These are phyloP conservation scores for Kwoniella sp. DNA, from an alignment of 768 basidiomycete species.

Conservation along the genomic window DNA sequence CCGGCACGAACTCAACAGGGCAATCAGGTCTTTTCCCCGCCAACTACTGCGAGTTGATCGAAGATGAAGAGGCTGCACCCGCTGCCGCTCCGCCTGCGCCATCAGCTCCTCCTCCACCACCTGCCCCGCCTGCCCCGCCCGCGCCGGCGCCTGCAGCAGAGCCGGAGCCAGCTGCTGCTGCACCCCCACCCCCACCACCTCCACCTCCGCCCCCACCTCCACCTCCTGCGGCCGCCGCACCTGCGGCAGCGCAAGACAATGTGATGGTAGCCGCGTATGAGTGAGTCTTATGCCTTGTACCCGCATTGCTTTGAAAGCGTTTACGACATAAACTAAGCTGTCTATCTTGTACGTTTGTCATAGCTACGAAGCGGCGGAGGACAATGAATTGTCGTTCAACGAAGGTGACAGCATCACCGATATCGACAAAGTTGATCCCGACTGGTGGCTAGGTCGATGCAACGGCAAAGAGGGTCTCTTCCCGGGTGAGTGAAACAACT, in stretches of 20 bases:
- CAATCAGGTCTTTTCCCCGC: slow-evolving; percentile 86
- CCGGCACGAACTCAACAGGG: slow-evolving; percentile 70
- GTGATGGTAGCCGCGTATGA: slow-evolving; percentile 59
- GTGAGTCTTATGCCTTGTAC: slow-evolving; percentile 59
- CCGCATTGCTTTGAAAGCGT: slow-evolving; percentile 67
- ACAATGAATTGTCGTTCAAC: slow-evolving; percentile 82
- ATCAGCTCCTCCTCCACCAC: slow-evolving; percentile 58
- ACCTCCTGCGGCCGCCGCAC: slow-evolving; percentile 55
- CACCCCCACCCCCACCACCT: slow-evolving; percentile 58
- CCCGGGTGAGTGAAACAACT: slow-evolving; percentile 44
- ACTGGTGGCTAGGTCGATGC: slow-evolving; percentile 47
- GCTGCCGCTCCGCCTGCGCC: slow-evolving; percentile 61
- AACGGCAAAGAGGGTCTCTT: slow-evolving; percentile 52
- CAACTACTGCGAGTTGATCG: slow-evolving; percentile 82
- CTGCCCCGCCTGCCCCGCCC: slow-evolving; percentile 58
- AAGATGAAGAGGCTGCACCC: slow-evolving; percentile 53
- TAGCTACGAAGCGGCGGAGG: slow-evolving; percentile 87
- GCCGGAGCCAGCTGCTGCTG: slow-evolving; percentile 56
- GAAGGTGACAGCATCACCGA: slow-evolving; percentile 79
- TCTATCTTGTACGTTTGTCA: slow-evolving; percentile 21
- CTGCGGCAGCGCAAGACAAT: slow-evolving; percentile 57
- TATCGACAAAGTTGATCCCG: slow-evolving; percentile 67
- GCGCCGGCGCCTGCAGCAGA: slow-evolving; percentile 62
- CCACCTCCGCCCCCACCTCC: slow-evolving; percentile 57
- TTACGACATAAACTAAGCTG: neutral